These are phyloP conservation scores for Chaetomium sp. DNA, from an alignment of 2,329 filamentous ascomycete species.

Conservation along the genomic window DNA sequence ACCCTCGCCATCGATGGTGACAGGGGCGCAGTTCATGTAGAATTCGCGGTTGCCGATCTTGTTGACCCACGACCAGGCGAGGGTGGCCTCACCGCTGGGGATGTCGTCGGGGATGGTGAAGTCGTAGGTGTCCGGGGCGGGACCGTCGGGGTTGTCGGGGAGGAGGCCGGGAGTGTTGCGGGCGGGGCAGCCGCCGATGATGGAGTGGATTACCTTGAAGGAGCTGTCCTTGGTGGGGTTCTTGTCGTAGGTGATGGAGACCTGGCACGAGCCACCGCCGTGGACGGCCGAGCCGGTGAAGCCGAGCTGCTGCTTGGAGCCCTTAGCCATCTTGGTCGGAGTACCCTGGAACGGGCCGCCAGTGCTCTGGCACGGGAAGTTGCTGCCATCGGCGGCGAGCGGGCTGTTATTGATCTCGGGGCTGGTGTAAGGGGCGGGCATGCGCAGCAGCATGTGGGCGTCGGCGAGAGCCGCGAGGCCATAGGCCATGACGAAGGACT, in stretches of 20 bases:
- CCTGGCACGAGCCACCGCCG: slow-evolving; percentile 87
- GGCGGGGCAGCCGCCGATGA: slow-evolving; percentile 77
- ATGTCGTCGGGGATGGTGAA: slow-evolving; percentile 68
- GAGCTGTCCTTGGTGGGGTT: slow-evolving; percentile 57
- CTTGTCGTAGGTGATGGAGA: slow-evolving; percentile 75
- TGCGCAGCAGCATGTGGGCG: slow-evolving; percentile 70
- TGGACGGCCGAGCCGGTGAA: slow-evolving; percentile 73
- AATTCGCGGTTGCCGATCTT: slow-evolving; percentile 87
- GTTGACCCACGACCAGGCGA: slow-evolving; percentile 97
- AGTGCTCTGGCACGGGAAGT: slow-evolving; percentile 79
- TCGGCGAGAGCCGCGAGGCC: slow-evolving; percentile 54
- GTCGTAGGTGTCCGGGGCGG: slow-evolving; percentile 52
- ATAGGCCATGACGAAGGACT: slow-evolving; percentile 43
- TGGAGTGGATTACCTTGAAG: slow-evolving; percentile 88
- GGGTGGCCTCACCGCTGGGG: slow-evolving; percentile 66
- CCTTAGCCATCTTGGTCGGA: slow-evolving; percentile 57
- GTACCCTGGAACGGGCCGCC: slow-evolving; percentile 34
- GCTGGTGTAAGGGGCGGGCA: slow-evolving; percentile 56
- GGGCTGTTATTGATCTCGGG: slow-evolving; percentile 53
- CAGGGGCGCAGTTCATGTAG: slow-evolving; percentile 92
- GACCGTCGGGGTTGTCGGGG: slow-evolving; percentile 37
- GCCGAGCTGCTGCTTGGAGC: slow-evolving; percentile 52
- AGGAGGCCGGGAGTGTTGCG: slow-evolving; percentile 52
- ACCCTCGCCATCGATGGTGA: slow-evolving; percentile 54
- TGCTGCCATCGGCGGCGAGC: slow-evolving; percentile 47